Conservation (phyloP, 352 stramenopile genomes). For the Pythium periplocum region DNA sequence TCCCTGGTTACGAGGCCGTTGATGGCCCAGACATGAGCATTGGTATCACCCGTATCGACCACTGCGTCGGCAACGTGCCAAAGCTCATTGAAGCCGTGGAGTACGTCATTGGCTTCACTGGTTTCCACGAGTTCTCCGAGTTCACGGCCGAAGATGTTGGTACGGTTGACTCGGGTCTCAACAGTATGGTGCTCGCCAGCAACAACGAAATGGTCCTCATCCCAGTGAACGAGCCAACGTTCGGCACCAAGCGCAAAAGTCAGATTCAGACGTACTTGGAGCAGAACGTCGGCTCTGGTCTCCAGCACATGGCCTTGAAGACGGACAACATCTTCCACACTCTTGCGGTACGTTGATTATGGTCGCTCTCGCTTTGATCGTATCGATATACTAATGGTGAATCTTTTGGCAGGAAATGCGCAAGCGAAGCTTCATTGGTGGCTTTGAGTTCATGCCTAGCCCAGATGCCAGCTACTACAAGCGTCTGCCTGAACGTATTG, state of each 20-base stretch:
- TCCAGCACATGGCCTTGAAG: constrained; percentile 97
- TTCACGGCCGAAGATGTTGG: constrained; percentile 94
- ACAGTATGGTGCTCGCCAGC: constrained; percentile 92
- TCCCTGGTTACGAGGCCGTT: constrained; percentile 71
- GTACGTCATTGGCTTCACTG: constrained; percentile 76
- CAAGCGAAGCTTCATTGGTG: constrained; percentile 60
- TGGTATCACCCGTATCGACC: constrained; percentile 84
- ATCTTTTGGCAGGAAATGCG: constrained; percentile 45
- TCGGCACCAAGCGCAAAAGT: constrained; percentile 90
- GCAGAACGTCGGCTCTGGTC: constrained; percentile 91
- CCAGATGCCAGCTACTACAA: constrained; percentile 90
- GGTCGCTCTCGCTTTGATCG: too few species aligned
- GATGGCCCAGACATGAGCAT: constrained; percentile 48
- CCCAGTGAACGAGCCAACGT: constrained; percentile 94
- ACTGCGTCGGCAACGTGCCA: constrained; percentile 89
- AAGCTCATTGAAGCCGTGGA: constrained; percentile 83
- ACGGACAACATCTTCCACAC: constrained; percentile 95
- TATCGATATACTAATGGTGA: too few species aligned
- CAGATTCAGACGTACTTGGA: constrained; percentile 96
- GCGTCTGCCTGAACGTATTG: constrained; percentile 78
- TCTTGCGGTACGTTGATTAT: constrained; percentile 31
- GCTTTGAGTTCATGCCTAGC: constrained; percentile 84
- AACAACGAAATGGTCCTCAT: constrained; percentile 93
- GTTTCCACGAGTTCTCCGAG: constrained; percentile 93
- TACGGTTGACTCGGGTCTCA: constrained; percentile 92